Evolutionary conservation across 441 rosid genomes (phyloP).

Genomic region (Euphorbia celastroides): DNA sequence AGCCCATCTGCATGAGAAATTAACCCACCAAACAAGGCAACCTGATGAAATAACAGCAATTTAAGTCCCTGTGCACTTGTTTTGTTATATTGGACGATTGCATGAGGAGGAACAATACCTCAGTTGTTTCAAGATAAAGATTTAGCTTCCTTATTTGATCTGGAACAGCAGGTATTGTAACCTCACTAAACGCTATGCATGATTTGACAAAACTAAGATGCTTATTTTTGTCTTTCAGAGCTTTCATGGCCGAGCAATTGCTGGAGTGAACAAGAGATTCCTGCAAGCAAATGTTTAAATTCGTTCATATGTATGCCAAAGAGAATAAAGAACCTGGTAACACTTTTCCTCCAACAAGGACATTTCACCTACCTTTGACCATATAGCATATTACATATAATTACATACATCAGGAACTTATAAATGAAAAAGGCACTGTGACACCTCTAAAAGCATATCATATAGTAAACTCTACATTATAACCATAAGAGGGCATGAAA

Average conservation of each 20-base stretch:
- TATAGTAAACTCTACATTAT: constrained; percentile 10
- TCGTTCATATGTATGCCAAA: constrained; percentile 13
- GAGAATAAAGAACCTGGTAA: not conserved
- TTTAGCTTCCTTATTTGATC: constrained; percentile 49
- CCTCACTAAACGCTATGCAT: constrained; percentile 83
- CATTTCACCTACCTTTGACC: not conserved
- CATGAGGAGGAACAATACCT: constrained; percentile 46
- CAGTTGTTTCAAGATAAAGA: constrained; percentile 83
- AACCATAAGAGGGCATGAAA: constrained; percentile 22
- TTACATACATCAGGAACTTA: not conserved
- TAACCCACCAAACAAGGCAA: constrained; percentile 68
- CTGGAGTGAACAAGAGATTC: constrained; percentile 76
- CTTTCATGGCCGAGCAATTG: constrained; percentile 62
- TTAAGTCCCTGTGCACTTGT: constrained; percentile 14
- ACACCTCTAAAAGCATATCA: not conserved
- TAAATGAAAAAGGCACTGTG: constrained; percentile 7
- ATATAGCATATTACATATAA: constrained; percentile 14
- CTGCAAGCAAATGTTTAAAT: constrained; percentile 38
- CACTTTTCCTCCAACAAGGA: not conserved
- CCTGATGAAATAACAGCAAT: constrained; percentile 38
- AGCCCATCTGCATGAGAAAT: constrained; percentile 75
- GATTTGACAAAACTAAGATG: constrained; percentile 56
- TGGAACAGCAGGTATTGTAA: constrained; percentile 70
- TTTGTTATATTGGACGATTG: constrained; percentile 11
- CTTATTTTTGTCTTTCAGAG: constrained; percentile 47